Percentiles rank a stretch among this genome's conserved stretches.
These are phyloP conservation scores for Scutellaria barbata DNA, from an alignment of 257 asterid genomes.

Conservation along the genomic window DNA sequence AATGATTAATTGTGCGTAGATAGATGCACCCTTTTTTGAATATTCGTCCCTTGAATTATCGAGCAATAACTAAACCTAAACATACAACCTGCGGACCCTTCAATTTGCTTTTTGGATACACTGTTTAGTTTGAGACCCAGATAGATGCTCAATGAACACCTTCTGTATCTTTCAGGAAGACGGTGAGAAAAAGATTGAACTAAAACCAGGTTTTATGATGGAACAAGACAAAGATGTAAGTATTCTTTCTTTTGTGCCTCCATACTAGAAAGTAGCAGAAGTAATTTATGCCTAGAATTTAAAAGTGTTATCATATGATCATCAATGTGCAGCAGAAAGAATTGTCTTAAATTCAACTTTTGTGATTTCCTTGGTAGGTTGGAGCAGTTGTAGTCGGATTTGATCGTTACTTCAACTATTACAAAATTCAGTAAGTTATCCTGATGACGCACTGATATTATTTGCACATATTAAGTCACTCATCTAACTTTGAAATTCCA, in stretches of 20 bases:
- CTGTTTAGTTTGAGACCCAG: background rate
- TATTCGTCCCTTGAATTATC: constrained; percentile 7
- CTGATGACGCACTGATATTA: constrained; percentile 6
- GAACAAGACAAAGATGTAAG: constrained; percentile 92
- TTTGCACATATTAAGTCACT: constrained; percentile 15
- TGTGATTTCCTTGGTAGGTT: constrained; percentile 55
- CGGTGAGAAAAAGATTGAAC: constrained; percentile 88
- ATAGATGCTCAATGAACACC: constrained; percentile 1
- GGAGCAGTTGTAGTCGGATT: constrained; percentile 99
- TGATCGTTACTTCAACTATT: constrained; percentile 96
- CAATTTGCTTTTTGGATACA: background rate
- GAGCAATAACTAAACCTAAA: constrained; percentile 16
- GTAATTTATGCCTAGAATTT: background rate
- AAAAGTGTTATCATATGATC: constrained; percentile 10
- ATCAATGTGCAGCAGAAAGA: constrained; percentile 8
- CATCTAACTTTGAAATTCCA: constrained; percentile 11
- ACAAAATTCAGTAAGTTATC: constrained; percentile 88
- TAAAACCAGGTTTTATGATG: constrained; percentile 93
- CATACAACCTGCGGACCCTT: background rate
- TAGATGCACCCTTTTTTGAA: background rate
- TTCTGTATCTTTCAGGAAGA: constrained; percentile 63
- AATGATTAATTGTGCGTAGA: background rate
- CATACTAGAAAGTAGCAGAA: constrained; percentile 12
- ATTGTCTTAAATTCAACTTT: constrained; percentile 12
- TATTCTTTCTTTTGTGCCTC: constrained; percentile 31